A percentile compares a stretch with the other conserved stretches of the same genome.
These are phyloP conservation scores for Orbilia oligospora DNA, from an alignment of 2,329 filamentous ascomycete genomes.

Conservation along the genomic window DNA sequence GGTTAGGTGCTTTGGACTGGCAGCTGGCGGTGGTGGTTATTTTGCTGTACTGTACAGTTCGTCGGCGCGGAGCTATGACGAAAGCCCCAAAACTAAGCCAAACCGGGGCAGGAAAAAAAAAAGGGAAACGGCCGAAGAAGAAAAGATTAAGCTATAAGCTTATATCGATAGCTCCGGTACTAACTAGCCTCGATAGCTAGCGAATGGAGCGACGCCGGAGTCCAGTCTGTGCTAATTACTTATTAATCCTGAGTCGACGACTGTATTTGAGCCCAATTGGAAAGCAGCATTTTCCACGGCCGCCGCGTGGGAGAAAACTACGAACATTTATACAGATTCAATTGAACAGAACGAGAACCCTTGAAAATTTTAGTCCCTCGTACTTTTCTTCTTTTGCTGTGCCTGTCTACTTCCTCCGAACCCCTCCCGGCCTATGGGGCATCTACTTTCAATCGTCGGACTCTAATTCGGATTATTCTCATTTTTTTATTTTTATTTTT, in stretches of 20 bases:
- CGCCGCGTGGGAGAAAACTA: constrained; percentile 44
- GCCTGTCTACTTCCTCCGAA: background rate
- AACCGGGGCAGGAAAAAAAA: constrained; percentile 3
- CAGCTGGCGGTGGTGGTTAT: constrained; percentile 9
- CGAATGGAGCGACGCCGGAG: constrained; percentile 27
- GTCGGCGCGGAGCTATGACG: constrained; percentile 47
- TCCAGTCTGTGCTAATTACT: background rate
- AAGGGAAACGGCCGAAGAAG: constrained; percentile 29
- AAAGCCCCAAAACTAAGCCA: constrained; percentile 14
- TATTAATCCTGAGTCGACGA: background rate
- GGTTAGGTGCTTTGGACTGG: background rate
- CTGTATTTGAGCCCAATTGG: constrained; percentile 32
- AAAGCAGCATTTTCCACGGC: constrained; percentile 29
- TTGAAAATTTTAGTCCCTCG: constrained; percentile 26
- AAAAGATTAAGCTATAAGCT: constrained; percentile 39
- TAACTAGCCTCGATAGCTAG: constrained; percentile 3
- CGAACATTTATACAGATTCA: constrained; percentile 43
- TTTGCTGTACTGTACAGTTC: constrained; percentile 32
- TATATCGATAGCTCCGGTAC: constrained; percentile 46
- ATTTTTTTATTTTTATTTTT: constrained; percentile 26
- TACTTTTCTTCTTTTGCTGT: background rate
- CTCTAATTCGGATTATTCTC: constrained; percentile 39
- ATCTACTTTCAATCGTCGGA: constrained; percentile 21
- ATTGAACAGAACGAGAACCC: background rate
- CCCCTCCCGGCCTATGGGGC: constrained; percentile 3